Evolutionary conservation across 2,329 filamentous ascomycete species (phyloP).

Genomic region (Trichoderma citrinoviride): DNA sequence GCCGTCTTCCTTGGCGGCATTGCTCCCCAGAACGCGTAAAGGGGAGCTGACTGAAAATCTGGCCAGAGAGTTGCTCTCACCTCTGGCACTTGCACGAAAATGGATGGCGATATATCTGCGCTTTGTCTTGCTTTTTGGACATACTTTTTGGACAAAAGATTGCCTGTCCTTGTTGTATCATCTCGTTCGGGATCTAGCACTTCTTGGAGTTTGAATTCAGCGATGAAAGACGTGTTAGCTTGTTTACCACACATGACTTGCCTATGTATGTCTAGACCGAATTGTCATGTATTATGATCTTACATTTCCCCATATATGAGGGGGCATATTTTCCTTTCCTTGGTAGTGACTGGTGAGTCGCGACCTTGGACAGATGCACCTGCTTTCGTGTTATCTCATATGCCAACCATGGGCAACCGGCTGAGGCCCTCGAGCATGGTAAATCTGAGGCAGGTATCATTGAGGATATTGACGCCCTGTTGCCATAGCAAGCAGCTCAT

Average conservation of each 20-base stretch:
- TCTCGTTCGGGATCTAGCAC: neutral
- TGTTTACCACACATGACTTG: neutral
- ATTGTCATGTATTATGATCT: neutral
- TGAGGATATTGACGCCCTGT: neutral
- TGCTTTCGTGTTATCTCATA: neutral
- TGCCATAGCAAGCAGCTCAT: neutral
- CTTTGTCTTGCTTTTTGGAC: neutral
- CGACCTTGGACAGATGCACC: neutral
- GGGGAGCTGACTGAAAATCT: neutral
- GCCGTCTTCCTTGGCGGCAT: slow-evolving; percentile 52
- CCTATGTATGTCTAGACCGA: neutral
- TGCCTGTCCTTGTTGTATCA: neutral
- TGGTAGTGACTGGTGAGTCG: neutral
- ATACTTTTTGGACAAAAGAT: neutral
- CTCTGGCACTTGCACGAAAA: neutral
- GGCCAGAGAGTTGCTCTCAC: neutral
- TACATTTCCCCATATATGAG: neutral
- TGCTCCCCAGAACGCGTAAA: slow-evolving; percentile 33
- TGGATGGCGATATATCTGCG: neutral
- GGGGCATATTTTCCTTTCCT: neutral
- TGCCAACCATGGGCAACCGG: neutral
- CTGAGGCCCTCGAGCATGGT: neutral
- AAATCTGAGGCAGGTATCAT: neutral
- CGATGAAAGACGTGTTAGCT: neutral
- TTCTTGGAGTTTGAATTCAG: slow-evolving; percentile 1